Evolutionary conservation across 108 stramenopile species (phyloP).

Genomic region (Fragilariopsis cylindrus): DNA sequence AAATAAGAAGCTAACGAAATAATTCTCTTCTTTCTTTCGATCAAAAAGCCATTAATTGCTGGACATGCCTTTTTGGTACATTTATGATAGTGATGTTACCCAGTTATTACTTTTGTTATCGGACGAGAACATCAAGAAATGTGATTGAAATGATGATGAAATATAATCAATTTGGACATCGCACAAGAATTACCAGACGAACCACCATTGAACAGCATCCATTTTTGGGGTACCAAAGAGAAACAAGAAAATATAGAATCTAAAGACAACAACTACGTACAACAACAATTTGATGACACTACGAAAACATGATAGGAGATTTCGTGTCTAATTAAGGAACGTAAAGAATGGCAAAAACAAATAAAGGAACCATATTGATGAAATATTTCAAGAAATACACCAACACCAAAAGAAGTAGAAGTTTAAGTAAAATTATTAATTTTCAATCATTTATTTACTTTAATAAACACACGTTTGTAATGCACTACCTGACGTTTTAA

Average conservation of each 20-base stretch:
- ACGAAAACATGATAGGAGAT: constrained; percentile 48
- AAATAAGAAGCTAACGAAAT: too few relatives aligned
- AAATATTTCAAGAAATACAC: constrained; percentile 49
- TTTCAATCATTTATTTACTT: background rate
- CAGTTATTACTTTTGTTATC: constrained; percentile 80
- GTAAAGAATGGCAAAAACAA: constrained; percentile 78
- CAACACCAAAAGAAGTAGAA: constrained; percentile 23
- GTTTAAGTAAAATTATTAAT: background rate
- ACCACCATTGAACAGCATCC: constrained; percentile 67
- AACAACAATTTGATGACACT: too few relatives aligned
- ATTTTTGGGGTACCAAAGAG: constrained; percentile 48
- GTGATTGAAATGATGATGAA: constrained; percentile 85
- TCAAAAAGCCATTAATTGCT: constrained; percentile 35
- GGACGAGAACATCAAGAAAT: constrained; percentile 72
- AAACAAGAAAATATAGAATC: background rate
- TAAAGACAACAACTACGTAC: background rate
- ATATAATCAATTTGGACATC: constrained; percentile 77
- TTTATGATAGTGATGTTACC: constrained; percentile 58
- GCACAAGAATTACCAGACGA: constrained; percentile 68
- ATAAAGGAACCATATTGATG: constrained; percentile 53
- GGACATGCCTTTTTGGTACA: constrained; percentile 56
- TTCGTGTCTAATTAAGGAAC: constrained; percentile 65
- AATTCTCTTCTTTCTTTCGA: too few relatives aligned
- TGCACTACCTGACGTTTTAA: constrained; percentile 33
- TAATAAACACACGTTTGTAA: constrained; percentile 41